A percentile compares a stretch with the other conserved stretches of the same genome.
Evolutionary conservation across 129 eudicot species (phyloP).

Genomic region (Flaveria robusta): DNA sequence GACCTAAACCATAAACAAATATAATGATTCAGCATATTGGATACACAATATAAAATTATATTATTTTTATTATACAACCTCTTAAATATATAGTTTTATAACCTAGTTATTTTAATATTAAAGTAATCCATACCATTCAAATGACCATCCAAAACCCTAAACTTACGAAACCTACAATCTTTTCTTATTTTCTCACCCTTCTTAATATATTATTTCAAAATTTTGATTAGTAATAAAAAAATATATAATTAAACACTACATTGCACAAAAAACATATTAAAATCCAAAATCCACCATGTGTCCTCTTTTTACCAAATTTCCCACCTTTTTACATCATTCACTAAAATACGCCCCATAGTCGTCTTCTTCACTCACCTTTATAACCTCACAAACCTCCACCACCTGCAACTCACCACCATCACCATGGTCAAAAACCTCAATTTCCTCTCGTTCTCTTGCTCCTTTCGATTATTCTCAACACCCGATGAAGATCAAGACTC

Average conservation of each 20-base stretch:
- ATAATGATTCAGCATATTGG: too few relatives aligned
- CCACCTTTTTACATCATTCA: neutral
- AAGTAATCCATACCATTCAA: too few relatives aligned
- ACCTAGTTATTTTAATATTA: too few relatives aligned
- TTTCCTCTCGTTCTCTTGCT: slow-evolving; percentile 27
- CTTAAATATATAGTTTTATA: too few relatives aligned
- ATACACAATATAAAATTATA: too few relatives aligned
- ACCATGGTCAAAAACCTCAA: slow-evolving; percentile 28
- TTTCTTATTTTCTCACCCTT: too few relatives aligned
- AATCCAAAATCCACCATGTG: slow-evolving; percentile 11
- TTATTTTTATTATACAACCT: too few relatives aligned
- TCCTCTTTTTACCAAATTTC: slow-evolving; percentile 33
- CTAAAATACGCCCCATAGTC: neutral
- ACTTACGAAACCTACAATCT: too few relatives aligned
- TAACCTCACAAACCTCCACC: slow-evolving; percentile 27
- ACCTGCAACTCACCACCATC: neutral
- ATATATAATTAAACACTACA: neutral
- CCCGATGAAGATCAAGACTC: slow-evolving; percentile 23
- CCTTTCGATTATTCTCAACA: slow-evolving; percentile 29
- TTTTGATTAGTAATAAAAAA: neutral
- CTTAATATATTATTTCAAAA: neutral
- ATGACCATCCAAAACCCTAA: too few relatives aligned
- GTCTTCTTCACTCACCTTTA: slow-evolving; percentile 13
- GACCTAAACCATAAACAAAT: too few relatives aligned
- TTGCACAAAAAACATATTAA: neutral